Evolutionary conservation across 345 rosid species (phyloP).

Genomic region (Citropsis articulata): DNA sequence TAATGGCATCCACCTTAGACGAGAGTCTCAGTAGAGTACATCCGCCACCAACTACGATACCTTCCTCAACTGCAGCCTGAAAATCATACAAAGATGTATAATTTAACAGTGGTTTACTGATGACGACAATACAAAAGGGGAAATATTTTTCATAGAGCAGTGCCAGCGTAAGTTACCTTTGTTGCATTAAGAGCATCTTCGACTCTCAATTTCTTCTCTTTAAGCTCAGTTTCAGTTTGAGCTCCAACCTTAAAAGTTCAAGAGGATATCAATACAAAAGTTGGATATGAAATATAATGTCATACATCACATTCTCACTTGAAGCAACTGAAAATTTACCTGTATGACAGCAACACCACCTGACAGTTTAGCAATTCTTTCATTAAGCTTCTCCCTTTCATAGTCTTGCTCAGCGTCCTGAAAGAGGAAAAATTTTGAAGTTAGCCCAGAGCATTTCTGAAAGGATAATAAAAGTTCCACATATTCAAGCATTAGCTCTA

Average conservation of each 20-base stretch:
- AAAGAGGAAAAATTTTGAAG: conserved; percentile 1
- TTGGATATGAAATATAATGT: not conserved
- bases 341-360: conserved; percentile 90
- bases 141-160: not conserved
- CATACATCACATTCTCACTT: not conserved
- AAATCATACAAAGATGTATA: not conserved
- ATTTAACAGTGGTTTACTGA: not conserved
- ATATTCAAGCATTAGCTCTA: not conserved
- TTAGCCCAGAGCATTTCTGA: not conserved
- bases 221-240: conserved; percentile 89
- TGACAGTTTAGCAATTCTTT: conserved; percentile 92
- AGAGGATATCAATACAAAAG: not conserved
- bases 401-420: conserved; percentile 94
- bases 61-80: conserved; percentile 92
- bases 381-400: conserved; percentile 88
- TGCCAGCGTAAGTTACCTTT: conserved; percentile 42
- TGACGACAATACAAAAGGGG: not conserved
- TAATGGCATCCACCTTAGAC: conserved; percentile 71
- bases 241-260: conserved; percentile 60
- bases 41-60: conserved; percentile 87
- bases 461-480: not conserved
- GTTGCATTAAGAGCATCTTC: conserved; percentile 99
- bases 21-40: conserved; percentile 75
- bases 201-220: conserved; percentile 94
- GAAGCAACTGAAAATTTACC: conserved; percentile 26